Evolutionary conservation across 192 early-diverging fungal species (phyloP).

Genomic region (Irineochytrium annulatum): DNA sequence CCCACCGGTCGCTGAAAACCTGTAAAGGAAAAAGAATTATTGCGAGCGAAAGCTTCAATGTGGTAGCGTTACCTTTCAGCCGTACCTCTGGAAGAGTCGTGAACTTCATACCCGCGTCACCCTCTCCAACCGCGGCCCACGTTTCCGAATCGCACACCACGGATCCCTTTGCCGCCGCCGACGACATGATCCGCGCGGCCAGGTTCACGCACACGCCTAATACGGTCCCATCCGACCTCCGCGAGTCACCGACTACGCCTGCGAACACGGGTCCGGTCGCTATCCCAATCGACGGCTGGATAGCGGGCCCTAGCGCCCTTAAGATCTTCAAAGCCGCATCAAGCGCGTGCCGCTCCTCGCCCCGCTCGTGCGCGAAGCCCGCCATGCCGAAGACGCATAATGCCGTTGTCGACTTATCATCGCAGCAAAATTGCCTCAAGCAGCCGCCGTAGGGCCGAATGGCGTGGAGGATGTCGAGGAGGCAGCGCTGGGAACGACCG

Average conservation of each 20-base stretch:
- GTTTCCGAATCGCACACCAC: too few species aligned
- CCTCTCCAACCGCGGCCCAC: too few species aligned
- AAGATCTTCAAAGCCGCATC: slow-evolving; percentile 15
- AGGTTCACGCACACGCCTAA: slow-evolving; percentile 21
- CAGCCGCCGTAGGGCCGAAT: slow-evolving; percentile 17
- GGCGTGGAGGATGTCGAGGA: neutral
- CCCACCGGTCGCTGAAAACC: too few species aligned
- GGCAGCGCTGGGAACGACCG: slow-evolving; percentile 12
- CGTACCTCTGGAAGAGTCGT: too few species aligned
- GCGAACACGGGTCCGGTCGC: slow-evolving; percentile 17
- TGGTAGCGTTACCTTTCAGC: too few species aligned
- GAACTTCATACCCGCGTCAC: too few species aligned
- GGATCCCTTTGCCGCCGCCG: too few species aligned
- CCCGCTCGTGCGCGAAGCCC: slow-evolving; percentile 26
- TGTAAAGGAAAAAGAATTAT: too few species aligned
- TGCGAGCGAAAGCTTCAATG: too few species aligned
- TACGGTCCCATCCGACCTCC: slow-evolving; percentile 25
- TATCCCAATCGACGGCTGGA: slow-evolving; percentile 15
- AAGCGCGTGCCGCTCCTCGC: slow-evolving; percentile 9
- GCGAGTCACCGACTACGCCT: slow-evolving; percentile 19
- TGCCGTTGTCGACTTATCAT: slow-evolving; percentile 22
- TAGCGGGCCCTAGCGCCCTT: neutral
- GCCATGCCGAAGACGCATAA: slow-evolving; percentile 22
- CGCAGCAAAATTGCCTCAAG: slow-evolving; percentile 21
- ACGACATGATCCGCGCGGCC: slow-evolving; percentile 22